Evolutionary conservation across 2,329 filamentous ascomycete genomes (phyloP).

Genomic region (Fusarium sp.): DNA sequence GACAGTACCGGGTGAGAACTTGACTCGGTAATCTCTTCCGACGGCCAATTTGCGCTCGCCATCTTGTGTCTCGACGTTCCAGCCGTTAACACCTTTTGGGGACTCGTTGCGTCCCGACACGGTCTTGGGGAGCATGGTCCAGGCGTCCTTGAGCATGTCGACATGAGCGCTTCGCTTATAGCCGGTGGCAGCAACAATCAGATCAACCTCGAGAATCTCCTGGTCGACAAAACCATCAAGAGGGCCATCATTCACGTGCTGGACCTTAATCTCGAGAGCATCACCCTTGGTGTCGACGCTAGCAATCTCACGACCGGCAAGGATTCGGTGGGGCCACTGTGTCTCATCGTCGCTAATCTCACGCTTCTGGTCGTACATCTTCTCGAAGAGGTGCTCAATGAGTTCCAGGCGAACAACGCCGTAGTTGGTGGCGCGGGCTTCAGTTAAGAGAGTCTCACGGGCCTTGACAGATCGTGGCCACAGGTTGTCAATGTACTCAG

Average conservation of each 20-base stretch:
- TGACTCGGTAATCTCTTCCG: constrained; percentile 81
- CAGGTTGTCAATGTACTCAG: constrained; percentile 82
- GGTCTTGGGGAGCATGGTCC: constrained; percentile 72
- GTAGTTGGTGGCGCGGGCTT: constrained; percentile 91
- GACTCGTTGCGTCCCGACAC: constrained; percentile 49
- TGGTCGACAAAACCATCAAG: constrained; percentile 57
- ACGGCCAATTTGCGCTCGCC: constrained; percentile 71
- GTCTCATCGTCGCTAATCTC: constrained; percentile 75
- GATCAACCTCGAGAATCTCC: constrained; percentile 80
- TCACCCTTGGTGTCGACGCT: constrained; percentile 67
- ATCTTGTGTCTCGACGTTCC: constrained; percentile 57
- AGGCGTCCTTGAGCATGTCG: constrained; percentile 77
- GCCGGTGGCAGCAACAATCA: constrained; percentile 88
- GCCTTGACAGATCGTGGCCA: constrained; percentile 75
- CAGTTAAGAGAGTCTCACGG: constrained; percentile 71
- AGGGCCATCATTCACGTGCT: constrained; percentile 58
- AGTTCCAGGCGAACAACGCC: constrained; percentile 92
- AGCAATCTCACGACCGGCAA: constrained; percentile 75
- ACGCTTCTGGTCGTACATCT: constrained; percentile 87
- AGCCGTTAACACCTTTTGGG: constrained; percentile 56
- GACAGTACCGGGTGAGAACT: constrained; percentile 77
- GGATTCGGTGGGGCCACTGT: constrained; percentile 85
- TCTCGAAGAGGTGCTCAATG: constrained; percentile 89
- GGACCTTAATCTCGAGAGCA: constrained; percentile 71
- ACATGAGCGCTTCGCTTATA: constrained; percentile 85